Percentiles rank a stretch among this genome's conserved stretches.
Conservation (phyloP, 2,329 filamentous ascomycete species). For the Hypoxylon sp. region DNA sequence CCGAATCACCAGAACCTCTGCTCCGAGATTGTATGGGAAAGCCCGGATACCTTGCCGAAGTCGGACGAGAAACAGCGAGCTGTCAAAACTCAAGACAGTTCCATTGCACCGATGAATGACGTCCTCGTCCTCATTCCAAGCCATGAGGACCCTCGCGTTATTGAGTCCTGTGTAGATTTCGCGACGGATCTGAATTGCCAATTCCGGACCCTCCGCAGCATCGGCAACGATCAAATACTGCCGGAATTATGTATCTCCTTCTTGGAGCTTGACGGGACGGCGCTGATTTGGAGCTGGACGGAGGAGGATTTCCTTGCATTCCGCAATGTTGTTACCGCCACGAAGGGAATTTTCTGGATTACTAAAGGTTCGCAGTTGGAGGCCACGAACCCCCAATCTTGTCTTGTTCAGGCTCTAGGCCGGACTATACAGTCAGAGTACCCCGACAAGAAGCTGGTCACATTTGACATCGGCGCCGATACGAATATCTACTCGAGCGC, state of each 20-base stretch:
- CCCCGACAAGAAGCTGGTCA: constrained; percentile 59
- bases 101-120: background rate
- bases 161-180: constrained; percentile 30
- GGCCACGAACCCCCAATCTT: constrained; percentile 54
- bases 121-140: constrained; percentile 44
- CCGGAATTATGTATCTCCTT: constrained; percentile 61
- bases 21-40: constrained; percentile 64
- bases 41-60: background rate
- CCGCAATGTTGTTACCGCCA: constrained; percentile 56
- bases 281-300: constrained; percentile 59
- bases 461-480: constrained; percentile 58
- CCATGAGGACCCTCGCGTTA: constrained; percentile 1
- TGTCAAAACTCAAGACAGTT: background rate
- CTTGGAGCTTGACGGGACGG: constrained; percentile 58
- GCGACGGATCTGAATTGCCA: constrained; percentile 31
- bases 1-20: constrained; percentile 66
- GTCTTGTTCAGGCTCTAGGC: constrained; percentile 63
- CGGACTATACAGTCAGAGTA: constrained; percentile 67
- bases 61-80: background rate
- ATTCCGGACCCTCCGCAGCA: constrained; percentile 33
- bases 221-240: constrained; percentile 39
- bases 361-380: constrained; percentile 46
- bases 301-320: constrained; percentile 60
- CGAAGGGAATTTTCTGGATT: constrained; percentile 46
- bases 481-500: constrained; percentile 42